Evolutionary conservation across 2,329 filamentous ascomycete genomes (phyloP).

Genomic region (Pleoardoris graminearum): DNA sequence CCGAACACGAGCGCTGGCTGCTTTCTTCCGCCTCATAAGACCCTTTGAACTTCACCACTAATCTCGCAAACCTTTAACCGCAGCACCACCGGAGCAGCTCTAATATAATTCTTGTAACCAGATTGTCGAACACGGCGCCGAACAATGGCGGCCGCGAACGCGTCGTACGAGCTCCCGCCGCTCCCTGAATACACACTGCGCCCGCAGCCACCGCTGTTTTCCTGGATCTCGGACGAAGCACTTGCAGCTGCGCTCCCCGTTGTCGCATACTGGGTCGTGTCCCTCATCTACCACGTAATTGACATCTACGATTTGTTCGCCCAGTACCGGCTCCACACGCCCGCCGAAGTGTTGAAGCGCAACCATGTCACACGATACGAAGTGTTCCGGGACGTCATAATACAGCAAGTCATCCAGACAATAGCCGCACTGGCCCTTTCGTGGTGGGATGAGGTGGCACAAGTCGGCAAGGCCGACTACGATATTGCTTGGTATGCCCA

Average conservation of each 20-base stretch:
- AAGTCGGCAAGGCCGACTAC: constrained; percentile 77
- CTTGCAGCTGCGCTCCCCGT: constrained; percentile 76
- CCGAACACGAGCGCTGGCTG: background rate
- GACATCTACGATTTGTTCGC: constrained; percentile 85
- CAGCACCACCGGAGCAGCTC: background rate
- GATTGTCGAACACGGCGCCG: constrained; percentile 15
- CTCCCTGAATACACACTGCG: constrained; percentile 79
- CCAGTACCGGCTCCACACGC: constrained; percentile 91
- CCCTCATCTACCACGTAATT: constrained; percentile 82
- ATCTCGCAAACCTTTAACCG: background rate
- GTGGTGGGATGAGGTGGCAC: constrained; percentile 72
- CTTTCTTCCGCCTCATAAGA: too few species aligned
- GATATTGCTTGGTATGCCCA: constrained; percentile 90
- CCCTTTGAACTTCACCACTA: too few species aligned
- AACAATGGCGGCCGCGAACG: constrained; percentile 52
- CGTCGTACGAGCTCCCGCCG: constrained; percentile 70
- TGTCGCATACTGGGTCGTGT: constrained; percentile 85
- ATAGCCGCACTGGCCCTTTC: constrained; percentile 68
- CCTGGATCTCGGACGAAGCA: constrained; percentile 80
- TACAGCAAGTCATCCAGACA: constrained; percentile 91
- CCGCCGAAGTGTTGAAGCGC: constrained; percentile 82
- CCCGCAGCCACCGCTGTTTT: constrained; percentile 70
- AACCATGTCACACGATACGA: constrained; percentile 86
- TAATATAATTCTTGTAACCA: constrained; percentile 10
- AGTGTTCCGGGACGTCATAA: constrained; percentile 84